These are phyloP conservation scores for Eucommia ulmoides DNA, from an alignment of 257 asterid genomes.

Conservation along the genomic window DNA sequence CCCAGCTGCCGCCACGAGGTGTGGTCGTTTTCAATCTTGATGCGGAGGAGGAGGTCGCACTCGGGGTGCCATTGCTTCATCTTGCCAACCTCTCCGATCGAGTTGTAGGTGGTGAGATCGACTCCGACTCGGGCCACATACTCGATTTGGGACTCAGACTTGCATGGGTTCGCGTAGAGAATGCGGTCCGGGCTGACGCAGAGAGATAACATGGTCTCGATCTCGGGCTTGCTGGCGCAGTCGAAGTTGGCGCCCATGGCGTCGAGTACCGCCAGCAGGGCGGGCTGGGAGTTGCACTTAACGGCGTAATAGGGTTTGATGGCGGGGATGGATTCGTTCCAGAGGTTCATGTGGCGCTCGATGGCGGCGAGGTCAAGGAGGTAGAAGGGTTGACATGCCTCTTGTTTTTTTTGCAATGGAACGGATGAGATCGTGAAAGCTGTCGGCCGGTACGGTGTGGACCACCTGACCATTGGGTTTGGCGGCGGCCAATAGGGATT, in stretches of 20 bases:
- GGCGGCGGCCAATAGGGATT: too few species aligned
- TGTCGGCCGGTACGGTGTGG: too few species aligned
- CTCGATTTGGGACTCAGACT: constrained; percentile 6
- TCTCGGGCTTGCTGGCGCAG: constrained; percentile 10
- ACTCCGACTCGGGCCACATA: constrained; percentile 3
- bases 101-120: constrained; percentile 10
- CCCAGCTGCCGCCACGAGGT: constrained; percentile 4
- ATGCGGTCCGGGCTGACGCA: constrained; percentile 7
- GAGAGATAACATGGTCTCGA: constrained; percentile 1
- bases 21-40: constrained; percentile 6
- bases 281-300: constrained; percentile 4
- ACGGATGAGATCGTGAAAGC: too few species aligned
- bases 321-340: constrained; percentile 5
- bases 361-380: constrained; percentile 1
- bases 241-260: constrained; percentile 9
- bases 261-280: constrained; percentile 5
- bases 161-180: constrained; percentile 7
- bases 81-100: constrained; percentile 6
- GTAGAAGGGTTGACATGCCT: constrained; percentile 1
- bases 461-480: too few species aligned
- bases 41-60: constrained; percentile 4
- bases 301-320: constrained; percentile 8
- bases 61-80: constrained; percentile 7
- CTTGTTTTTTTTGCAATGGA: too few species aligned
- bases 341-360: constrained; percentile 6